These are phyloP conservation scores for Aspergillus indologenus DNA, from an alignment of 495 filamentous ascomycete species.

Conservation along the genomic window DNA sequence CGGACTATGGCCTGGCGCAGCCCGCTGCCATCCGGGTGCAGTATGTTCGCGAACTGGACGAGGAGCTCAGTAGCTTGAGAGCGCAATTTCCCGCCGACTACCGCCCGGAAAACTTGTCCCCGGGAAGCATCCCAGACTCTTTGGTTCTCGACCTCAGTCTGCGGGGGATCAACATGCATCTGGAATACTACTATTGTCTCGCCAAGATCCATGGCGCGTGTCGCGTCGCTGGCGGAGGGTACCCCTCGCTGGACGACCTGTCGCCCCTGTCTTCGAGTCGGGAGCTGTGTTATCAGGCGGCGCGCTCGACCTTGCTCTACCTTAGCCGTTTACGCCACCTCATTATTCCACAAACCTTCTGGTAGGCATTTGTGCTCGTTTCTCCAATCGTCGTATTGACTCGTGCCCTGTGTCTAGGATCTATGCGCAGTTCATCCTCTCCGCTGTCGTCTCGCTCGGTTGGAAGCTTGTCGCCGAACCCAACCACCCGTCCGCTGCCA, in stretches of 20 bases:
- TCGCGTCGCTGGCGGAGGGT: constrained; percentile 6
- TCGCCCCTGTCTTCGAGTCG: constrained; percentile 21
- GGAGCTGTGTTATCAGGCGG: constrained; percentile 26
- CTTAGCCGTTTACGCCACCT: background rate
- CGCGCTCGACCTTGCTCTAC: constrained; percentile 26
- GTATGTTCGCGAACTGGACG: constrained; percentile 26
- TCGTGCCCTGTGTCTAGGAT: constrained; percentile 14
- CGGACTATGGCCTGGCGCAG: constrained; percentile 8
- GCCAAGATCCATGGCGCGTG: constrained; percentile 27
- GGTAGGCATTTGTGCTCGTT: constrained; percentile 12
- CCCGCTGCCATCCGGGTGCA: constrained; percentile 23
- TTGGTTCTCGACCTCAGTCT: constrained; percentile 29
- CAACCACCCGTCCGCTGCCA: background rate
- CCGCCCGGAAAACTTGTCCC: constrained; percentile 24
- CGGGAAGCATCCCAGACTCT: constrained; percentile 21
- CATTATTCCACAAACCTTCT: constrained; percentile 26
- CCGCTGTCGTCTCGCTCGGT: constrained; percentile 23
- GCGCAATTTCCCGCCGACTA: constrained; percentile 17
- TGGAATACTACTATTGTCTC: constrained; percentile 31
- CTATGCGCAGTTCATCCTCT: constrained; percentile 26
- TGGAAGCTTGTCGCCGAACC: constrained; percentile 8
- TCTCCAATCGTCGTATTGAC: background rate
- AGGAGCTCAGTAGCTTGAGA: constrained; percentile 23
- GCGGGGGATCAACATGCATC: constrained; percentile 24
- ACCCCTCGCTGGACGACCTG: background rate